Evolutionary conservation across 163 green algal genomes (phyloP).

Genomic region (Scenedesmus sp.): DNA sequence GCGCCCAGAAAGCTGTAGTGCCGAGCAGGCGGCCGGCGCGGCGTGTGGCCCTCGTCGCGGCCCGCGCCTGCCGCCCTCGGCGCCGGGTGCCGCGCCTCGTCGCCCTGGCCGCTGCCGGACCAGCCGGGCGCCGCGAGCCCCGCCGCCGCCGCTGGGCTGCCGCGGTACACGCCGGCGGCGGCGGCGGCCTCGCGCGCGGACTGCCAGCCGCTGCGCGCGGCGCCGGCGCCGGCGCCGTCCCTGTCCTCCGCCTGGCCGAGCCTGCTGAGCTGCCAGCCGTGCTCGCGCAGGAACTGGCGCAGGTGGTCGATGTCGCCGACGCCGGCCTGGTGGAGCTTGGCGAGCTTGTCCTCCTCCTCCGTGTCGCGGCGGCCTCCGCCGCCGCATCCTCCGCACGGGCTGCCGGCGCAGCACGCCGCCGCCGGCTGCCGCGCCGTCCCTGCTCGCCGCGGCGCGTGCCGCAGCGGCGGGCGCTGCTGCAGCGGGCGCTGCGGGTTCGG

Average conservation of each 20-base stretch:
- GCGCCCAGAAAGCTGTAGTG: slow-evolving; percentile 42
- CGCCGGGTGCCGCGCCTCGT: not conserved
- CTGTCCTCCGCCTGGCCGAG: slow-evolving; percentile 19
- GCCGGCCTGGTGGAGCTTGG: slow-evolving; percentile 24
- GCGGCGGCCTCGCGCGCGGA: not conserved
- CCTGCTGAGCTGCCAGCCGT: slow-evolving; percentile 53
- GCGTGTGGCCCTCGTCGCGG: not conserved
- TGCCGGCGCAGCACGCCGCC: not conserved
- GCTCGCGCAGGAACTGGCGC: slow-evolving; percentile 41
- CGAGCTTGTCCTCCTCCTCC: slow-evolving; percentile 37
- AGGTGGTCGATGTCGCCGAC: slow-evolving; percentile 29
- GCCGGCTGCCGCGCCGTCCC: not conserved
- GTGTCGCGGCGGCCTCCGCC: not conserved
- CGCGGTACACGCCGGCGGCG: not conserved
- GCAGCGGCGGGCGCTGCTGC: not conserved
- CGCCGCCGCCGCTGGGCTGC: not conserved
- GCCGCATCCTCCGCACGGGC: not conserved
- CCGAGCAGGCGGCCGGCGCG: slow-evolving; percentile 25
- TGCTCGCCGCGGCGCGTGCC: not conserved
- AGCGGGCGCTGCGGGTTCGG: not conserved
- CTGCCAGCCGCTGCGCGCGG: not conserved
- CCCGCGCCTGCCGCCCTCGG: not conserved
- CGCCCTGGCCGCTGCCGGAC: not conserved
- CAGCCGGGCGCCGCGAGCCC: not conserved
- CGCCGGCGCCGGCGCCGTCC: not conserved